A percentile compares a stretch with the other conserved stretches of the same genome.
Evolutionary conservation across 2,329 filamentous ascomycete genomes (phyloP).

Genomic region (Tolypocladium amazonense): DNA sequence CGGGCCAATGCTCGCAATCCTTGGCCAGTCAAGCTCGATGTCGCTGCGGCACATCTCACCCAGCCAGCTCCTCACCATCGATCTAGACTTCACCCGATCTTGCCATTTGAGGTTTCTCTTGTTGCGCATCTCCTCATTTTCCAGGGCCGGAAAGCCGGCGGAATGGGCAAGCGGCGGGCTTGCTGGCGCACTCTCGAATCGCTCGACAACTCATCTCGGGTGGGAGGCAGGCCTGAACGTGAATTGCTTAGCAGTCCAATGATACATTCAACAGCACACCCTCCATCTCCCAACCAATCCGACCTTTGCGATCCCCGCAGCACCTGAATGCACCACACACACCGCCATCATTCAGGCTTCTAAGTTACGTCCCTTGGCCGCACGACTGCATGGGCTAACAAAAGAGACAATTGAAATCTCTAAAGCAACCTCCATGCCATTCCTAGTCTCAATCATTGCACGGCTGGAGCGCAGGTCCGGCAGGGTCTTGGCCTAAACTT

Average conservation of each 20-base stretch:
- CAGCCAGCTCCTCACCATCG: neutral
- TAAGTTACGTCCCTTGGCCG: neutral
- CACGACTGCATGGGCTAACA: neutral
- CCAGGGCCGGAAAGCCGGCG: neutral
- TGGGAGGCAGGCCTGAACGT: neutral
- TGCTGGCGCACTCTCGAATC: neutral
- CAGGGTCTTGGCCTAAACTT: neutral
- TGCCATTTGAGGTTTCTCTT: neutral
- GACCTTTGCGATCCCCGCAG: neutral
- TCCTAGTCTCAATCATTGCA: conserved; percentile 7
- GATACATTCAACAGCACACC: neutral
- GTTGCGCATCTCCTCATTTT: neutral
- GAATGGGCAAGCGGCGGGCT: neutral
- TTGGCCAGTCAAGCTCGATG: neutral
- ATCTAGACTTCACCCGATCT: neutral
- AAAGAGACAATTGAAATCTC: conserved; percentile 8
- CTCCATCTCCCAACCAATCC: neutral
- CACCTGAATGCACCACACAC: neutral
- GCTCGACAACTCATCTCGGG: neutral
- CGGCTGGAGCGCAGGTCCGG: conserved; percentile 12
- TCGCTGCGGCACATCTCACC: neutral
- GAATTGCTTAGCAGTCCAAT: neutral
- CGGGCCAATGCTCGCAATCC: neutral
- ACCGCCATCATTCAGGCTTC: neutral
- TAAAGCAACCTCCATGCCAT: neutral